phyloP scores from a whole-genome alignment of 1,284 basidiomycete genomes.

The Pholiota adiposa region DNA sequence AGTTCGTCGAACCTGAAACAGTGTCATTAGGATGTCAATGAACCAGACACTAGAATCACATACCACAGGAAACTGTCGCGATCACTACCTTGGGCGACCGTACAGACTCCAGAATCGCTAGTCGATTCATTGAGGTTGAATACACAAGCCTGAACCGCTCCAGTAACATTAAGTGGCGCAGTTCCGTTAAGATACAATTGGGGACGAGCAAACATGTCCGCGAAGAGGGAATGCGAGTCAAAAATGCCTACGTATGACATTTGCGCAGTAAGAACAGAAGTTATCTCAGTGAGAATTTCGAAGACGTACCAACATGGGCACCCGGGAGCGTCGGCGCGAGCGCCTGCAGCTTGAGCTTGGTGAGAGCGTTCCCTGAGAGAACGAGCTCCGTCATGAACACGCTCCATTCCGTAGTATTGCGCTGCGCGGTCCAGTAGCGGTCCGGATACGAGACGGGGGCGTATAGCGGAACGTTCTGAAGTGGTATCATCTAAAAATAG shows the following conservation, averaged over 20 bases:
- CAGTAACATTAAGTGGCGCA: slow-evolving; percentile 57
- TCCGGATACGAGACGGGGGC: slow-evolving; percentile 44
- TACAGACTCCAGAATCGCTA: slow-evolving; percentile 39
- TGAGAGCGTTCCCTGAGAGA: slow-evolving; percentile 44
- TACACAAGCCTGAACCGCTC: slow-evolving; percentile 49
- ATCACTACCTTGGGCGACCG: slow-evolving; percentile 44
- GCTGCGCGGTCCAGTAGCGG: slow-evolving; percentile 45
- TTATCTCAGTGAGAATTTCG: not conserved
- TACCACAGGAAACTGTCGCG: slow-evolving; percentile 61
- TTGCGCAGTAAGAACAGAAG: not conserved
- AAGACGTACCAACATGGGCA: slow-evolving; percentile 36
- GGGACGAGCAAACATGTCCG: slow-evolving; percentile 55
- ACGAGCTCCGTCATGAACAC: slow-evolving; percentile 50
- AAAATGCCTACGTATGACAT: slow-evolving; percentile 45
- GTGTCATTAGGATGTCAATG: not conserved
- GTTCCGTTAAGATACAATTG: slow-evolving; percentile 59
- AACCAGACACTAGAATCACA: too few relatives aligned
- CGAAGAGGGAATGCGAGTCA: slow-evolving; percentile 57
- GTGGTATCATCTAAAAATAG: slow-evolving; percentile 48
- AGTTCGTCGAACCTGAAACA: slow-evolving; percentile 55
- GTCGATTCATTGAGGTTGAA: slow-evolving; percentile 41
- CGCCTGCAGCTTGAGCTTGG: slow-evolving; percentile 44
- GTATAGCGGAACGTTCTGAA: slow-evolving; percentile 49
- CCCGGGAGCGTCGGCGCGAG: slow-evolving; percentile 37
- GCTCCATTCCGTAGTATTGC: slow-evolving; percentile 55